Evolutionary conservation across 202 grass and related monocot species (phyloP).

Genomic region (Alloteropsis angusta): DNA sequence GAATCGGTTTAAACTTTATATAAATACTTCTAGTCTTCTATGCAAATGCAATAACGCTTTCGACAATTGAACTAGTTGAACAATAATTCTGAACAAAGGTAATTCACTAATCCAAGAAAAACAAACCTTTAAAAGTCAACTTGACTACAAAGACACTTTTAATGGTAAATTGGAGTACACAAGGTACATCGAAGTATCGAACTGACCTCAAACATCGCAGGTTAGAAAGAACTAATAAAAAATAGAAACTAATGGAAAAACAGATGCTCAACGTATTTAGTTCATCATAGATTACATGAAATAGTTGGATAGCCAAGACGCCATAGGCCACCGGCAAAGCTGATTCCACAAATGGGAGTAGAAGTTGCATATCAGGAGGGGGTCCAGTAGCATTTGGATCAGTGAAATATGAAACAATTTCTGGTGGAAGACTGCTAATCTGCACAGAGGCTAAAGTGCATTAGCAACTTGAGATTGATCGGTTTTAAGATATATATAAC

Average conservation of each 20-base stretch:
- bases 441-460: conserved; percentile 32
- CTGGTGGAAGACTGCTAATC: conserved; percentile 92
- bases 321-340: conserved; percentile 94
- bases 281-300: conserved; percentile 58
- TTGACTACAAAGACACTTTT: background rate
- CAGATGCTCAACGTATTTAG: conserved; percentile 4
- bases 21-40: background rate
- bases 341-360: conserved; percentile 85
- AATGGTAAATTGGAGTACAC: background rate
- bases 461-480: conserved; percentile 20
- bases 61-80: background rate
- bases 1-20: background rate
- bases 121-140: too few species aligned
- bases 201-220: background rate
- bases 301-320: conserved; percentile 80
- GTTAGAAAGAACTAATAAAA: background rate
- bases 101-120: conserved; percentile 11
- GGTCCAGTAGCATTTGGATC: conserved; percentile 93
- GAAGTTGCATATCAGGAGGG: conserved; percentile 86
- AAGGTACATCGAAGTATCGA: background rate
- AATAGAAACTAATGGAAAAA: background rate
- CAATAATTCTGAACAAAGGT: conserved; percentile 6
- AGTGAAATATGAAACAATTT: conserved; percentile 94
- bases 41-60: background rate
- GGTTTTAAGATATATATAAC: background rate